Evolutionary conservation across 2,329 filamentous ascomycete species (phyloP), one percentile per base, ranked within the genome.

Genomic region (Gliomastix tumulicola): DNA sequence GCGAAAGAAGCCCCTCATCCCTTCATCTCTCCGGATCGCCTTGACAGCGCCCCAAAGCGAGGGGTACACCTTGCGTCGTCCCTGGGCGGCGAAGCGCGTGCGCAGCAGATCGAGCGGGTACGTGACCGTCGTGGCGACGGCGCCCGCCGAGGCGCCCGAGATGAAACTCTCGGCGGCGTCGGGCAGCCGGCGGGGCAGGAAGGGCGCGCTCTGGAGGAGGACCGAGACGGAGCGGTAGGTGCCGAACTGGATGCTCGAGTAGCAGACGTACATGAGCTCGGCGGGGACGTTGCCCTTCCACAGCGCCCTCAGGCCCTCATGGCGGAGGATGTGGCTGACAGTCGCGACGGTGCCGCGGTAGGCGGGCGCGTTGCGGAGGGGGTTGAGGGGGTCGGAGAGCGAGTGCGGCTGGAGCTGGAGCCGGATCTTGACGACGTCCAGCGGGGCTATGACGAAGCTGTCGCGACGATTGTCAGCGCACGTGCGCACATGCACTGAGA

Each of bases 241-340:
- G 21, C 85, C 82, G 69, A 98, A 98, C 62, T 98, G 92, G 22
- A 86, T 69, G 44, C 84, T 84, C 44, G 87, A 83, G 64, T 97
- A 98, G 59, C 80, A 82, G 46, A 98, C 73, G 65, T 98, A 98
- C 65, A 98, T 80, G 44, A 92, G 65, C 70, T 97, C 92, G 35
- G 92, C 92, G 27, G 92, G 89, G 41, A 98, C 79, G 57, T 98
- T 98, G 56, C 92, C 92, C 69, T 97, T 97, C 92, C 92, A 98
- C 45, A 98, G 74, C 21, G 79, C 84, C 36, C 83, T 82, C 47
- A 97, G 55, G 30, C 92, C 92, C 58, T 98, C 92, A 51, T 88
- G 71, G 20, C 66, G 68, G 35, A 90, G 59, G 51, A 97, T 97
- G 42, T 82, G 75, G 40, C 73, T 74, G 55, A 94, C 68, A 3